phyloP scores from a whole-genome alignment of 768 basidiomycete species.

The Boletus rubescentipes region DNA sequence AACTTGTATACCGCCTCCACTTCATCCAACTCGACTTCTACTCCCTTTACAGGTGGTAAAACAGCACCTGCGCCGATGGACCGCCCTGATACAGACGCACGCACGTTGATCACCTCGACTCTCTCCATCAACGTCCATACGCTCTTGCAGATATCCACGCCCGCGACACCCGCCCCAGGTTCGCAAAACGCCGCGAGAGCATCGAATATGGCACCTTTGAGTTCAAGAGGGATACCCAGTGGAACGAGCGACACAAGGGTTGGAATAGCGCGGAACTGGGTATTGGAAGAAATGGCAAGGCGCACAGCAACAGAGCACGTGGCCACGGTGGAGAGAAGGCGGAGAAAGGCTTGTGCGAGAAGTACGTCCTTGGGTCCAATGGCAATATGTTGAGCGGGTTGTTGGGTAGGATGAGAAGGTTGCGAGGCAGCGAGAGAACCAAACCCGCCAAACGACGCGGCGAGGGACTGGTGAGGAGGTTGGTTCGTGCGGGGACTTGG shows the following conservation, averaged over 20 bases:
- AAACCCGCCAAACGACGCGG: conserved; percentile 31
- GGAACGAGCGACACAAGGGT: conserved; percentile 78
- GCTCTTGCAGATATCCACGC: conserved; percentile 77
- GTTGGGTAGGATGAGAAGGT: conserved; percentile 36
- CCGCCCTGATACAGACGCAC: conserved; percentile 38
- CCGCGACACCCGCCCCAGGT: conserved; percentile 70
- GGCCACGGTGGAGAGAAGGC: conserved; percentile 73
- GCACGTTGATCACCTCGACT: conserved; percentile 79
- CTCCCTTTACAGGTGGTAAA: conserved; percentile 66
- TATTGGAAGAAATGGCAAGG: conserved; percentile 70
- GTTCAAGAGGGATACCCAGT: conserved; percentile 80
- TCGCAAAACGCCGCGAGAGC: conserved; percentile 80
- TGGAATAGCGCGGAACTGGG: conserved; percentile 78
- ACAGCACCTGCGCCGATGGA: conserved; percentile 26
- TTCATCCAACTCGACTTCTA: conserved; percentile 85
- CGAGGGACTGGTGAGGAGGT: conserved; percentile 42
- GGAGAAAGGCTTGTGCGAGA: conserved; percentile 78
- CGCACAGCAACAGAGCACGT: conserved; percentile 76
- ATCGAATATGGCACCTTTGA: conserved; percentile 84
- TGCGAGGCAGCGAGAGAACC: conserved; percentile 28
- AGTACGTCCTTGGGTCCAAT: conserved; percentile 72
- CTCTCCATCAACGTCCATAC: conserved; percentile 87
- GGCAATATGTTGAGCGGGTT: conserved; percentile 41
- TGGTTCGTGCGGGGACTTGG: conserved; percentile 45
- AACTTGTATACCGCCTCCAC: conserved; percentile 74